Percentiles rank a stretch among this genome's conserved stretches.
Conservation (phyloP, 202 grass and related monocot species). For the Schoenoplectus triqueter region DNA sequence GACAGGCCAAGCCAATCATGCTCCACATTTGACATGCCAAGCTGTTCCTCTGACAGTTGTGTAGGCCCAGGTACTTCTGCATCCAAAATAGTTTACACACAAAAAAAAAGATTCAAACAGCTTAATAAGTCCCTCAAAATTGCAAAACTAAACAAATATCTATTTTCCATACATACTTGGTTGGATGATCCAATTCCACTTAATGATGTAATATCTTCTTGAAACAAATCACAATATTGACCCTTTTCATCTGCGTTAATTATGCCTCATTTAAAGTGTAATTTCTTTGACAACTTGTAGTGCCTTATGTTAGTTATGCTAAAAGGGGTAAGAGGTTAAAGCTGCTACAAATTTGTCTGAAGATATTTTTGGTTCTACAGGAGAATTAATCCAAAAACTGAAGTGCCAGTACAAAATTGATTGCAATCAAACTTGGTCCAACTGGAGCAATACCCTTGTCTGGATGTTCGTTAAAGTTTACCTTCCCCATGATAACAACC, state of each 20-base stretch:
- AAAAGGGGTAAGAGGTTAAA: background rate
- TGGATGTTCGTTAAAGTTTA: slow-evolving; percentile 23
- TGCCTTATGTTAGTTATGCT: background rate
- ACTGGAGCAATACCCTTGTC: background rate
- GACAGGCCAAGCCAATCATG: slow-evolving; percentile 54
- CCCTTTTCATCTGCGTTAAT: background rate
- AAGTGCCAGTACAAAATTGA: slow-evolving; percentile 7
- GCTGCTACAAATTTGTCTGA: background rate
- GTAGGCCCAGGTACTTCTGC: slow-evolving; percentile 48
- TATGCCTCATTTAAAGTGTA: background rate
- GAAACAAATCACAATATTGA: background rate
- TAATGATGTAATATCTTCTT: background rate
- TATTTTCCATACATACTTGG: background rate
- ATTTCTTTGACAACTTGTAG: background rate
- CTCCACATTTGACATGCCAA: slow-evolving; percentile 47
- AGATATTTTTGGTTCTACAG: background rate
- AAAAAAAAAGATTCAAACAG: slow-evolving; percentile 28
- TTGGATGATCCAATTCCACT: background rate
- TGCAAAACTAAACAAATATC: slow-evolving; percentile 11
- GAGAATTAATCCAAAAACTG: background rate
- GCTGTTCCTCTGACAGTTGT: slow-evolving; percentile 47
- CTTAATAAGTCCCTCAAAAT: background rate
- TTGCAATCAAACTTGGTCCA: background rate
- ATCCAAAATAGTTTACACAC: slow-evolving; percentile 31
- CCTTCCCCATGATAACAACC: slow-evolving; percentile 50